Evolutionary conservation across 140 eudicot genomes (phyloP).

Genomic region (Cichorium intybus): DNA sequence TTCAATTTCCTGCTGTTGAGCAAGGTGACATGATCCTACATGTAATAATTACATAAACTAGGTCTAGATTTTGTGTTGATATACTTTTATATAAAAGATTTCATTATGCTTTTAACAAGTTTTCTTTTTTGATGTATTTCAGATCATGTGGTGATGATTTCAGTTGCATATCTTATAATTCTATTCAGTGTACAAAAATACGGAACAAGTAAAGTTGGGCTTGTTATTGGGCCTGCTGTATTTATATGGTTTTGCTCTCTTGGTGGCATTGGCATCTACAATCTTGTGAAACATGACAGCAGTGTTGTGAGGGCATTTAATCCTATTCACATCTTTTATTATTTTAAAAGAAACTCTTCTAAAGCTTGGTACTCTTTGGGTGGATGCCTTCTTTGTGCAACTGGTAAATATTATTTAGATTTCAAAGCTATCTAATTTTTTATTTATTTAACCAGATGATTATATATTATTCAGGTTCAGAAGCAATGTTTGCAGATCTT

Average conservation of each 20-base stretch:
- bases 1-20: slow-evolving; percentile 71
- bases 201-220: slow-evolving; percentile 98
- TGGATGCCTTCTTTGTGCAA: slow-evolving; percentile 92
- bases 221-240: slow-evolving; percentile 92
- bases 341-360: slow-evolving; percentile 74
- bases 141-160: slow-evolving; percentile 87
- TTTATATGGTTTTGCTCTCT: slow-evolving; percentile 92
- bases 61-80: background rate
- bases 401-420: slow-evolving; percentile 54
- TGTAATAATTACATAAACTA: slow-evolving; percentile 3
- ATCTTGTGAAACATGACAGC: slow-evolving; percentile 75
- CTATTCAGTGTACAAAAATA: slow-evolving; percentile 89
- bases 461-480: too few species aligned
- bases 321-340: slow-evolving; percentile 82
- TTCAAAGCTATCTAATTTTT: too few species aligned
- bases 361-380: slow-evolving; percentile 96
- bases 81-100: slow-evolving; percentile 5
- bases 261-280: slow-evolving; percentile 92
- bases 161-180: slow-evolving; percentile 76
- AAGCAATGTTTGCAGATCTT: slow-evolving; percentile 99
- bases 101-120: slow-evolving; percentile 7
- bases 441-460: too few species aligned
- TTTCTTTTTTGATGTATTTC: slow-evolving; percentile 31
- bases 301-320: slow-evolving; percentile 84
- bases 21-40: slow-evolving; percentile 62